These are phyloP conservation scores for Plenodomus biglobosus DNA, from an alignment of 2,329 filamentous ascomycete genomes.

Conservation along the genomic window DNA sequence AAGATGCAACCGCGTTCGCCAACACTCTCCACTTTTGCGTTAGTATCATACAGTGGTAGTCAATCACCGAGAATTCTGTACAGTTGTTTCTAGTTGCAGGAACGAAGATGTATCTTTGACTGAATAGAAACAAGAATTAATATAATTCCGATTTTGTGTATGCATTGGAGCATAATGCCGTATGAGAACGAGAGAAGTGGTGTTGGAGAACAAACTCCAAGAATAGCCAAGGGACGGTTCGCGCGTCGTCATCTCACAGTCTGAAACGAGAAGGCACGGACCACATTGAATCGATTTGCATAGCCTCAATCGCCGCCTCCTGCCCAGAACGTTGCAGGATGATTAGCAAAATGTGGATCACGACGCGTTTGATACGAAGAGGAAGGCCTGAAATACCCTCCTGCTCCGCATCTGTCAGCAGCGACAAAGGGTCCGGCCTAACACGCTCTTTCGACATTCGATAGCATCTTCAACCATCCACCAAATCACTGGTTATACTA, in stretches of 20 bases:
- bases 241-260: neutral
- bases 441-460: neutral
- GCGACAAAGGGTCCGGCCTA: neutral
- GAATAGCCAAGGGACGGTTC: neutral
- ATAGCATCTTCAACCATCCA: neutral
- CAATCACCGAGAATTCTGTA: too few species aligned
- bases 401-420: conserved; percentile 5
- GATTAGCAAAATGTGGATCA: conserved; percentile 14
- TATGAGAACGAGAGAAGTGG: neutral
- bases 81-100: too few species aligned
- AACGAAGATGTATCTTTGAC: too few species aligned
- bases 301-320: conserved; percentile 5
- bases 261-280: neutral
- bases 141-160: too few species aligned
- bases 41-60: too few species aligned
- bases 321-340: conserved; percentile 6
- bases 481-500: too few species aligned
- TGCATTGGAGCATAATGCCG: neutral
- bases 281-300: conserved; percentile 1
- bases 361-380: conserved; percentile 13
- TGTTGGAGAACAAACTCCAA: neutral
- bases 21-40: too few species aligned
- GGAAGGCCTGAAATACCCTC: conserved; percentile 6
- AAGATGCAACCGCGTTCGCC: too few species aligned
- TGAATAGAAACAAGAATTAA: too few species aligned